These are phyloP conservation scores for Litsea cubeba DNA, from an alignment of 164 flowering plant genomes.

Conservation along the genomic window DNA sequence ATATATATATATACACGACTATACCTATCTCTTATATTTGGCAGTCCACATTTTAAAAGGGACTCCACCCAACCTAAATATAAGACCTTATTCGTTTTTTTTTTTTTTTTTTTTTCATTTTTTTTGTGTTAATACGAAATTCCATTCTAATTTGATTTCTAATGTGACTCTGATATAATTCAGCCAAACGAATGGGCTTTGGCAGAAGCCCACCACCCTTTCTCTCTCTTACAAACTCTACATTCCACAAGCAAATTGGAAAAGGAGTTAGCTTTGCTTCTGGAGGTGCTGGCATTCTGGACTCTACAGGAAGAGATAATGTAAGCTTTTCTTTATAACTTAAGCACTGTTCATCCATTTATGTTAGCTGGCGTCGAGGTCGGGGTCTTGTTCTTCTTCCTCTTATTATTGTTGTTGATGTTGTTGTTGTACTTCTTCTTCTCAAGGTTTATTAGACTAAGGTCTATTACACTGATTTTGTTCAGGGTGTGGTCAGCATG, in stretches of 20 bases:
- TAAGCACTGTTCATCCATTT: neutral
- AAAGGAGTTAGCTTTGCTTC: constrained; percentile 56
- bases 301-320: constrained; percentile 18
- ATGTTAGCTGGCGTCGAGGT: neutral
- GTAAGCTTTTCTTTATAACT: constrained; percentile 15
- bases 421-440: constrained; percentile 7
- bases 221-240: constrained; percentile 15
- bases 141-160: too few species aligned
- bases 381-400: neutral
- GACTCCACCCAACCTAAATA: too few species aligned
- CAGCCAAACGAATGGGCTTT: constrained; percentile 31
- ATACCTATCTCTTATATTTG: too few species aligned
- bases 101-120: too few species aligned
- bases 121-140: too few species aligned
- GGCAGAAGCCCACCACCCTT: constrained; percentile 44
- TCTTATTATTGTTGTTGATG: too few species aligned
- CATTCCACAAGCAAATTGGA: constrained; percentile 9
- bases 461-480: neutral
- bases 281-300: constrained; percentile 47
- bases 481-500: constrained; percentile 20
- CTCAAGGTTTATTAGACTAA: neutral
- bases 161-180: neutral
- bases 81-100: too few species aligned
- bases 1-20: too few species aligned
- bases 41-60: too few species aligned